Evolutionary conservation across 2,329 filamentous ascomycete species (phyloP).

Genomic region (Talaromyces sp.): DNA sequence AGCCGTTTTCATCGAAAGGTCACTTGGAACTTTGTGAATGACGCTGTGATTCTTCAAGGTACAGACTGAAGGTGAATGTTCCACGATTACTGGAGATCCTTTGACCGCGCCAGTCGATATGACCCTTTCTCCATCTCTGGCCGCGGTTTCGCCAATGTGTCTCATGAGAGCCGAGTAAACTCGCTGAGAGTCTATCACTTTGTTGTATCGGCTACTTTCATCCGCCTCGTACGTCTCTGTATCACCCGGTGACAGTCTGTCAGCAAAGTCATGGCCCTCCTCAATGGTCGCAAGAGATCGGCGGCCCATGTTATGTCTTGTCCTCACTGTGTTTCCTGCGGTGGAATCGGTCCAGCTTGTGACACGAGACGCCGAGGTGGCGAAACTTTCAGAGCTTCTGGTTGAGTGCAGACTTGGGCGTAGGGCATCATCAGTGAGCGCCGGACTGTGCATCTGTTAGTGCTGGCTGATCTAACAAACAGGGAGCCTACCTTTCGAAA

Average conservation of each 20-base stretch:
- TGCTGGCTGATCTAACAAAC: background rate
- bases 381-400: conserved; percentile 33
- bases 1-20: conserved; percentile 29
- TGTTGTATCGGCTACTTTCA: conserved; percentile 15
- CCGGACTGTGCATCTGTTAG: background rate
- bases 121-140: conserved; percentile 23
- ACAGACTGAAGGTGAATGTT: conserved; percentile 26
- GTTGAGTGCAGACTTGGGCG: conserved; percentile 25
- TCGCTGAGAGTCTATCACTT: conserved; percentile 36
- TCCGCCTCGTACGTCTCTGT: background rate
- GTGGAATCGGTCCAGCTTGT: conserved; percentile 50
- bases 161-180: conserved; percentile 45
- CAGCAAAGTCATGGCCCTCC: conserved; percentile 33
- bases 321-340: conserved; percentile 38
- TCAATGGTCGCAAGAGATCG: conserved; percentile 44
- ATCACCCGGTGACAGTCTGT: conserved; percentile 27
- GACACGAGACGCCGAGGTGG: conserved; percentile 42
- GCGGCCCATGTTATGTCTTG: conserved; percentile 30
- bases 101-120: conserved; percentile 30
- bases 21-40: conserved; percentile 32
- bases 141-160: conserved; percentile 31
- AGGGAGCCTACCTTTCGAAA: conserved; percentile 15
- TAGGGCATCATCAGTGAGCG: conserved; percentile 16
- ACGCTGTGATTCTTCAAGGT: conserved; percentile 27
- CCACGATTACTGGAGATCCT: conserved; percentile 29